Percentiles rank a stretch among this genome's conserved stretches.
phyloP scores from a whole-genome alignment of 495 filamentous ascomycete species.

The Daldinia loculata region DNA sequence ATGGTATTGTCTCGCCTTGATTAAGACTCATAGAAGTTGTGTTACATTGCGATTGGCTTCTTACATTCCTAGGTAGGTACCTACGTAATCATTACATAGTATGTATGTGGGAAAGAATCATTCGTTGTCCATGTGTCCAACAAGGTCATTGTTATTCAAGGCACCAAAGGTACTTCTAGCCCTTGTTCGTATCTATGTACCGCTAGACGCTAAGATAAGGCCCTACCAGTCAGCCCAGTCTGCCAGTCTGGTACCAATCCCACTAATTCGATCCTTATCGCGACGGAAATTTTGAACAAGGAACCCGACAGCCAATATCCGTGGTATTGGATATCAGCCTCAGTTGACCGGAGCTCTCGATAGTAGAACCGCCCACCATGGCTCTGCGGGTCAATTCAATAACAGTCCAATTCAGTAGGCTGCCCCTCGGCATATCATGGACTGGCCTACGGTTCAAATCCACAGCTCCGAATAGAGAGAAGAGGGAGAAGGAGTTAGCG shows the following conservation, averaged over 20 bases:
- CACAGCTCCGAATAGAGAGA: constrained; percentile 3
- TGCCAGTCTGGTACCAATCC: background rate
- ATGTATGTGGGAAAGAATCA: background rate
- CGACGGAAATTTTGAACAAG: background rate
- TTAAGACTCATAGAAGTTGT: background rate
- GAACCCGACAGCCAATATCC: background rate
- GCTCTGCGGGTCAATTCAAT: constrained; percentile 38
- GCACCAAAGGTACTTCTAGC: too few species aligned
- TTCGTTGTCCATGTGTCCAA: background rate
- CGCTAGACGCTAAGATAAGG: background rate
- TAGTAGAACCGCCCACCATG: constrained; percentile 30
- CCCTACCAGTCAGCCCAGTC: background rate
- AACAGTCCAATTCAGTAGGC: constrained; percentile 36
- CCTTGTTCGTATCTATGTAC: background rate
- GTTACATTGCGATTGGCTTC: background rate
- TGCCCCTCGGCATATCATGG: constrained; percentile 36
- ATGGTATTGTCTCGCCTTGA: background rate
- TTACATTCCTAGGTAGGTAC: background rate
- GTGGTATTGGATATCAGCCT: constrained; percentile 16
- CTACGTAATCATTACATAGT: background rate
- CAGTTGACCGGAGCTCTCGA: constrained; percentile 12
- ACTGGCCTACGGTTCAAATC: constrained; percentile 37
- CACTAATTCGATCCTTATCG: constrained; percentile 2
- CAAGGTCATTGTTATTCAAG: too few species aligned
- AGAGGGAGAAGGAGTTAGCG: constrained; percentile 7